Base-by-base conservation (phyloP, 2,329 filamentous ascomycete genomes). In the Penicillium oxalicum region DNA sequence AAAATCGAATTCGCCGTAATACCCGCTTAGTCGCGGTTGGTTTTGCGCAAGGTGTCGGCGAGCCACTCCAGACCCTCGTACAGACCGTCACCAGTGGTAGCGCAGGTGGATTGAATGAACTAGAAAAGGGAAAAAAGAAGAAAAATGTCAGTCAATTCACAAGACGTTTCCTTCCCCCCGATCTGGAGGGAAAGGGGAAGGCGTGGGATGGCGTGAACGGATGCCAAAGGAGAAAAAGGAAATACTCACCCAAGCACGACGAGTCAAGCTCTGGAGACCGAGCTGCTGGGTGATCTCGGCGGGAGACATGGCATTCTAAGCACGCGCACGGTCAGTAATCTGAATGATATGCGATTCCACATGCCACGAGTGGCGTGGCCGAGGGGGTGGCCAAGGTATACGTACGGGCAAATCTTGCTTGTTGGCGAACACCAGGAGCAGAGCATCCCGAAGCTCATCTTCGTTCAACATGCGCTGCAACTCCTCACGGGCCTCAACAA, bases 241-340 rank as follows among this genome's bases (percentile, higher is more conserved):
- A 9, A 26, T 26, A 78, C 90, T 73, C 91, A 98, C 93, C 93
- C 93, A 98, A 68, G 89, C 87, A 74, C 93, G 91, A 80, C 95
- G 89, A 82, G 90, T 89, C 82, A 98, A 81, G 79, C 88, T 94
- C 85, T 97, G 91, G 68, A 98, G 90, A 71, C 93, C 93, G 75
- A 98, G 89, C 85, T 97, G 96, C 80, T 98, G 91, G 75, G 93
- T 98, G 75, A 98, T 97, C 80, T 98, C 93, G 70, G 93, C 91
- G 68, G 93, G 91, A 77, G 95, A 96, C 93, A 97, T 97, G 76
- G 93, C 93, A 72, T 97, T 97, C 91, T 95, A 52, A 50, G 49
- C 40, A 44, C 48, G 52, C 4, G 8, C 13, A 70, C 37, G 35
- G 61, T 71, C 57, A 66, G 59, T 55, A 56, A 58, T 13, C 34